Base-by-base conservation (phyloP, 495 filamentous ascomycete species). In the Chaetomium tenue region DNA sequence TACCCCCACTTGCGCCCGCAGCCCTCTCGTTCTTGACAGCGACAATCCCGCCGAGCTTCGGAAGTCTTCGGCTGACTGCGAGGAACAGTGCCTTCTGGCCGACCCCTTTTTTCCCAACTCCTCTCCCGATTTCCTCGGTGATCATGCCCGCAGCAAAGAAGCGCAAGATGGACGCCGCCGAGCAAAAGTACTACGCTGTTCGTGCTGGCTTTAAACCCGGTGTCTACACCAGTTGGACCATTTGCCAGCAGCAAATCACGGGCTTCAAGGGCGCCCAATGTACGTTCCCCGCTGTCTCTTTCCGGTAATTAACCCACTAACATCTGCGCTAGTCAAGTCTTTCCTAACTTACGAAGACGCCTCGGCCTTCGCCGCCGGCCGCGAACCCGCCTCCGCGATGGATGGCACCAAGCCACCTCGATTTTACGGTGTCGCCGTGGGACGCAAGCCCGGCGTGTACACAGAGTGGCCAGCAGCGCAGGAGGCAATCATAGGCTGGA, bases 361-460 rank as follows among this genome's bases (percentile, higher is more conserved):
- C 44, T 85, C 88, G 63, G 86, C 85, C 2, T 98, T 89, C 70
- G 78, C 91, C 30, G 86, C 83, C 5, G 90, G 90, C 58, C 77
- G 81, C 65, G 84, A 83, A 60, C 74, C 81, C 18, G 39, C 63
- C 6, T 59, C 73, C 50, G 60, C 70, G 5, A 54, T 8, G 5
- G 66, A 66, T 37, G 65, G 63, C 23, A 67, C 70, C 25, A 73
- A 70, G 37, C 70, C 76, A 13, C 74, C 78, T 13, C 87, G 84
- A 70, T 98, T 86, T 72, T 98, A 98, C 70, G 94, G 84, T 9
- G 88, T 98, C n/a, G 91, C 88, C 48, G 82, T 84, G 62, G 94
- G 94, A 50, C 83, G 85, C 62, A 78, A 82, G n/a, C 90, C 93
- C 0, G 93, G 94, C 5, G 88, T 98, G 2, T 98, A 97, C 75